A percentile compares a stretch with the other conserved stretches of the same genome.
Conservation (phyloP, 257 asterid species). For the Ehretia macrophylla region DNA sequence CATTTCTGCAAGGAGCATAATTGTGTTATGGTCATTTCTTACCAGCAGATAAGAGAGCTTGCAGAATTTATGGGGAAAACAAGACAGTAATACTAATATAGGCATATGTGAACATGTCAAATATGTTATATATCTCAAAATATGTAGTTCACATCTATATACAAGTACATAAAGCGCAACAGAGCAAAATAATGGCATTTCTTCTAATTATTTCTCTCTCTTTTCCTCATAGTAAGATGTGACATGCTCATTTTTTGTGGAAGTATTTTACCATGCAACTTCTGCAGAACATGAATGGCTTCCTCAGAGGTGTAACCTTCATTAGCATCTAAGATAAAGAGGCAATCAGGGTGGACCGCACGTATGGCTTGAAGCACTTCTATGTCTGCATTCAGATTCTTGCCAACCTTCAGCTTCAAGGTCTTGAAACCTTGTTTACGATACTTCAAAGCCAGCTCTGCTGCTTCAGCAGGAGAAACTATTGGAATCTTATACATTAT, state of each 20-base stretch:
- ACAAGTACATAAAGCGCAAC: not conserved
- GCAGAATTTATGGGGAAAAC: not conserved
- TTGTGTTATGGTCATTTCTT: constrained; percentile 1
- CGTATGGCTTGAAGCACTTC: constrained; percentile 86
- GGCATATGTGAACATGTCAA: not conserved
- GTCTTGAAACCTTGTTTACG: constrained; percentile 59
- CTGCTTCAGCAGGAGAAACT: constrained; percentile 73
- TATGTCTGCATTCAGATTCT: constrained; percentile 60
- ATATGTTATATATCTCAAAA: not conserved
- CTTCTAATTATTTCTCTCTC: too few species aligned
- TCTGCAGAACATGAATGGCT: constrained; percentile 76
- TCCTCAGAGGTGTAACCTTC: constrained; percentile 79
- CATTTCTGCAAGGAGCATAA: constrained; percentile 48
- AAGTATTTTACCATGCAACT: constrained; percentile 51
- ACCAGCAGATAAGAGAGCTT: not conserved
- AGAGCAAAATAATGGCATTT: too few species aligned
- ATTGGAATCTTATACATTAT: constrained; percentile 62
- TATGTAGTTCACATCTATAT: too few species aligned
- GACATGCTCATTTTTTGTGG: not conserved
- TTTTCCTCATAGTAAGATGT: too few species aligned
- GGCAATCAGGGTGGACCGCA: constrained; percentile 67
- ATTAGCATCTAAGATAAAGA: constrained; percentile 83
- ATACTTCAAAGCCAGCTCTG: constrained; percentile 69
- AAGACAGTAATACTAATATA: not conserved
- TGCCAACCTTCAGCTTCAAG: constrained; percentile 89